Conservation (phyloP, 2,329 filamentous ascomycete species). For the Chaetothyriales sp. region DNA sequence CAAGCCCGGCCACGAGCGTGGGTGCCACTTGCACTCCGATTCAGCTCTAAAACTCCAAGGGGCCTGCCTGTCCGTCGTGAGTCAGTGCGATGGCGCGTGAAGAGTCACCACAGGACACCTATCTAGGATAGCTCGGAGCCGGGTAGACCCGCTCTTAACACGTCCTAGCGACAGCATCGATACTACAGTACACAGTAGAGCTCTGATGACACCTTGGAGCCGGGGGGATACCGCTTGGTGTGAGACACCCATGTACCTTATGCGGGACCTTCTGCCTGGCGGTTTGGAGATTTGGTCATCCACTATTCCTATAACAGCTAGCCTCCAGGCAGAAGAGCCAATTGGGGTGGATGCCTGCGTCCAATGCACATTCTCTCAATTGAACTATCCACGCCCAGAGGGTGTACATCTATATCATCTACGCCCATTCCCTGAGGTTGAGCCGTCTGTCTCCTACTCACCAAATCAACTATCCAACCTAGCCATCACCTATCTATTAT, state of each 20-base stretch:
- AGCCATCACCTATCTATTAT: neutral
- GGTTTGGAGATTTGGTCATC: neutral
- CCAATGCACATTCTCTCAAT: neutral
- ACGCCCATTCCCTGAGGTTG: neutral
- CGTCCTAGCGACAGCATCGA: too few relatives aligned
- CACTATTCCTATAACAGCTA: neutral
- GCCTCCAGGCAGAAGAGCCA: neutral
- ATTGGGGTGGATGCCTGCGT: neutral
- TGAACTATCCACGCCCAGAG: neutral
- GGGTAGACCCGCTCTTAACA: too few relatives aligned
- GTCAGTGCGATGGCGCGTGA: too few relatives aligned
- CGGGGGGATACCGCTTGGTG: neutral
- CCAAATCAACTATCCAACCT: too few relatives aligned
- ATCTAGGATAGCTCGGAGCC: too few relatives aligned
- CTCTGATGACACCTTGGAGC: neutral
- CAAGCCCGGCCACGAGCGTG: too few relatives aligned
- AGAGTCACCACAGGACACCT: too few relatives aligned
- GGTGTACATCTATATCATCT: neutral
- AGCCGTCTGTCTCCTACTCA: neutral
- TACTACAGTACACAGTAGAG: too few relatives aligned
- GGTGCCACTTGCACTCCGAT: too few relatives aligned
- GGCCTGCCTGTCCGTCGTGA: too few relatives aligned
- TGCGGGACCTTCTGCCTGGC: neutral
- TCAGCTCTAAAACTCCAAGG: too few relatives aligned
- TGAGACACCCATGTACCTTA: neutral